phyloP scores from a whole-genome alignment of 305 asterid species.

The Fraxinus nigra region DNA sequence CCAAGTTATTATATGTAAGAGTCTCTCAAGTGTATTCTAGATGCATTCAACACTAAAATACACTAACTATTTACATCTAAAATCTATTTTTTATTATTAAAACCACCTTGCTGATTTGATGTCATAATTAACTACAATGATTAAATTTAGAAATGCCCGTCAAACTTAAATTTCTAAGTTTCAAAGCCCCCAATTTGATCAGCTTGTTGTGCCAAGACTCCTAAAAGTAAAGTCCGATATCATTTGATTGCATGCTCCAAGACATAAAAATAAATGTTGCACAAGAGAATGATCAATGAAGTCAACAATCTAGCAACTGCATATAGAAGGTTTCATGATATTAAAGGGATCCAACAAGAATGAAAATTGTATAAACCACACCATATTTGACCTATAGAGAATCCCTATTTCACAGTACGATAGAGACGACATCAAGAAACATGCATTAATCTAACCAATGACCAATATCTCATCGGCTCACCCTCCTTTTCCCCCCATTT shows the following conservation, averaged over 20 bases:
- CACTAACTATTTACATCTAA: background rate
- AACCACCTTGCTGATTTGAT: background rate
- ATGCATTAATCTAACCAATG: background rate
- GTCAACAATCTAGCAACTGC: background rate
- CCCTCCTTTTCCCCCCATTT: background rate
- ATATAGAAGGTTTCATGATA: background rate
- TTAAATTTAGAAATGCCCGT: background rate
- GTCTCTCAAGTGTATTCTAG: background rate
- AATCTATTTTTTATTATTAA: background rate
- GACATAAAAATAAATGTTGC: background rate
- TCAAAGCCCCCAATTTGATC: background rate
- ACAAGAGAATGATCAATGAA: background rate
- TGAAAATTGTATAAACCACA: background rate
- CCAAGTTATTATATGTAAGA: background rate
- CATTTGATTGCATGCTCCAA: background rate
- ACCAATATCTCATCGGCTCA: background rate
- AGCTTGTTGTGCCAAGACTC: background rate
- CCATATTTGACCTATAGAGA: background rate
- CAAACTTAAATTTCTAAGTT: background rate
- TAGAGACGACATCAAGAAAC: background rate
- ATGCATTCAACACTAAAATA: background rate
- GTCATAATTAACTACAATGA: background rate
- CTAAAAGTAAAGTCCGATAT: background rate
- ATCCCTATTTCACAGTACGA: background rate
- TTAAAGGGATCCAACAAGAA: background rate